These are phyloP conservation scores for Diaporthe ampelina DNA, from an alignment of 2,329 filamentous ascomycete genomes.

Conservation along the genomic window DNA sequence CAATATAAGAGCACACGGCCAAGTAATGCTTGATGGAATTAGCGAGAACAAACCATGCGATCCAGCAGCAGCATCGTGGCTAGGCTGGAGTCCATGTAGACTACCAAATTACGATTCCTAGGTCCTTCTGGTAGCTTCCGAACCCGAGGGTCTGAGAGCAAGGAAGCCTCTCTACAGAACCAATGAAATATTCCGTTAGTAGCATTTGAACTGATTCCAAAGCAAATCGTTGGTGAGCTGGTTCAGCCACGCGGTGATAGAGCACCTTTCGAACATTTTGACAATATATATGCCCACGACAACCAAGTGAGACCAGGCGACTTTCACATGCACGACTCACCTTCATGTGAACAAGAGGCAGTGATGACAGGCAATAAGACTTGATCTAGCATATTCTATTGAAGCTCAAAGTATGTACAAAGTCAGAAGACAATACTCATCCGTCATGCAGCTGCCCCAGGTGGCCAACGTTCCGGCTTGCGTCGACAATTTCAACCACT, in stretches of 20 bases:
- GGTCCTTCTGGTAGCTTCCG: neutral
- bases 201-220: neutral
- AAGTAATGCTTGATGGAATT: neutral
- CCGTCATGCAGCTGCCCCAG: neutral
- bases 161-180: neutral
- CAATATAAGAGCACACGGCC: neutral
- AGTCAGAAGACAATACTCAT: neutral
- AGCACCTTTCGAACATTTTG: neutral
- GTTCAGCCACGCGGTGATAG: neutral
- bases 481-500: neutral
- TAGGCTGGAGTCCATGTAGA: neutral
- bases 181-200: neutral
- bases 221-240: neutral
- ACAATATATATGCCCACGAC: neutral
- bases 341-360: too few species aligned
- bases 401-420: conserved; percentile 17
- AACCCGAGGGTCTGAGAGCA: neutral
- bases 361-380: neutral
- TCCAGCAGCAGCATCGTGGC: neutral
- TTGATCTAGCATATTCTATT: conserved; percentile 14
- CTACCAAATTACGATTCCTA: neutral
- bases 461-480: neutral
- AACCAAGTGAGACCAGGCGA: neutral
- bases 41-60: neutral
- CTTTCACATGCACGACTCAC: neutral